Percentiles rank a stretch among this genome's conserved stretches.
phyloP scores from a whole-genome alignment of 2,329 filamentous ascomycete species.

The Xylaria sp. region DNA sequence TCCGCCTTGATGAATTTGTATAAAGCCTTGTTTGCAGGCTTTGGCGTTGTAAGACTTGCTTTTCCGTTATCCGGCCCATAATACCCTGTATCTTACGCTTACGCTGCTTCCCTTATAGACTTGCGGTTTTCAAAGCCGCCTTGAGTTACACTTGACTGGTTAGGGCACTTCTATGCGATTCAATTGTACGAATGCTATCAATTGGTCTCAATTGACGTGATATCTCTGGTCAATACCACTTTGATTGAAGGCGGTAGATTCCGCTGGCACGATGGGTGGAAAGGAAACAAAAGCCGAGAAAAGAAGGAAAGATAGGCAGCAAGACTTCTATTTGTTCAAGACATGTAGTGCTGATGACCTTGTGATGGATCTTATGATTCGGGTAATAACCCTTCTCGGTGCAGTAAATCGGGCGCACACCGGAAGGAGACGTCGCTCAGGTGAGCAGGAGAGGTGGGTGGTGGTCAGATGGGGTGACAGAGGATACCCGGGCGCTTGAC shows the following conservation, averaged over 20 bases:
- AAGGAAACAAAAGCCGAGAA: conserved; percentile 24
- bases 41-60: conserved; percentile 17
- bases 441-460: conserved; percentile 30
- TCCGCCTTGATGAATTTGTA: neutral
- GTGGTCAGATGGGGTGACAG: conserved; percentile 38
- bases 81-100: neutral
- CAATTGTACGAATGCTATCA: neutral
- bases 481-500: conserved; percentile 36
- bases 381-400: conserved; percentile 12
- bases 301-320: conserved; percentile 2
- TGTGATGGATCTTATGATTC: conserved; percentile 35
- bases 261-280: neutral
- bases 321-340: conserved; percentile 8
- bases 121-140: no score
- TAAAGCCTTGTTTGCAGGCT: conserved; percentile 2
- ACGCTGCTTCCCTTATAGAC: no score
- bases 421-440: conserved; percentile 27
- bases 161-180: neutral
- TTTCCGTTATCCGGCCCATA: neutral
- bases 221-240: neutral
- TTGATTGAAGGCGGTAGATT: conserved; percentile 17
- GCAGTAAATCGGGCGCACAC: conserved; percentile 18
- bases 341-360: conserved; percentile 30
- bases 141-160: neutral
- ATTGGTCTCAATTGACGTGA: neutral